These are phyloP conservation scores for Eutrema salsugineum DNA, from an alignment of 441 rosid species.

Conservation along the genomic window DNA sequence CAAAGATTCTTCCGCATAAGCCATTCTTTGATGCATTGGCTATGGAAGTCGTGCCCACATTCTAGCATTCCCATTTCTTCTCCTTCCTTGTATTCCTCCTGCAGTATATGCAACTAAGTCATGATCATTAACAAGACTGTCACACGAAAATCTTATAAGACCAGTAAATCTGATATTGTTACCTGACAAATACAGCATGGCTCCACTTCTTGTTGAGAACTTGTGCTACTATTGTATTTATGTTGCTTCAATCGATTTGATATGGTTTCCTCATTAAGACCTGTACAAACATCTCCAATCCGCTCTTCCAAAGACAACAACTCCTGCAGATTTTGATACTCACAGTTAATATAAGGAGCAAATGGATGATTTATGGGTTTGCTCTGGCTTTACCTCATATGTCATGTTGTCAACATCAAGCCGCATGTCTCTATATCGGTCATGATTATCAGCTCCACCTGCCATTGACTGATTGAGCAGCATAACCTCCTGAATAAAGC, in stretches of 20 bases:
- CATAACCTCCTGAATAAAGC: constrained; percentile 68
- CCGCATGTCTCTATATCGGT: constrained; percentile 92
- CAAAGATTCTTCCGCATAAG: constrained; percentile 62
- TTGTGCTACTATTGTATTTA: constrained; percentile 26
- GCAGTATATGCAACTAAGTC: constrained; percentile 6
- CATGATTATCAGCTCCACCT: constrained; percentile 65
- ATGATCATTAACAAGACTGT: background rate
- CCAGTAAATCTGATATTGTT: background rate
- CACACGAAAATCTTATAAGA: background rate
- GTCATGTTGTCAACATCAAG: constrained; percentile 98
- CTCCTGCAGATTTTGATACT: constrained; percentile 45
- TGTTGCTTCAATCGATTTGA: constrained; percentile 41
- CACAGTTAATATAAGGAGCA: background rate
- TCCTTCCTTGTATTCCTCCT: constrained; percentile 81
- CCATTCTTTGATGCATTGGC: constrained; percentile 73
- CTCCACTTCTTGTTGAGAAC: constrained; percentile 47
- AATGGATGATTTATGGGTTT: background rate
- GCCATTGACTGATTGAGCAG: constrained; percentile 66
- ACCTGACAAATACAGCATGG: constrained; percentile 96
- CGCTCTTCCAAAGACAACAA: constrained; percentile 85
- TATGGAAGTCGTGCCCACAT: constrained; percentile 79
- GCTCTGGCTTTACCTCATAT: constrained; percentile 57
- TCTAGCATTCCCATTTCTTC: constrained; percentile 70
- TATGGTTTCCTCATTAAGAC: constrained; percentile 71
- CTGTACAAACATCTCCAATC: constrained; percentile 87